Conservation (phyloP, 495 filamentous ascomycete species). For the Thozetella sp. region DNA sequence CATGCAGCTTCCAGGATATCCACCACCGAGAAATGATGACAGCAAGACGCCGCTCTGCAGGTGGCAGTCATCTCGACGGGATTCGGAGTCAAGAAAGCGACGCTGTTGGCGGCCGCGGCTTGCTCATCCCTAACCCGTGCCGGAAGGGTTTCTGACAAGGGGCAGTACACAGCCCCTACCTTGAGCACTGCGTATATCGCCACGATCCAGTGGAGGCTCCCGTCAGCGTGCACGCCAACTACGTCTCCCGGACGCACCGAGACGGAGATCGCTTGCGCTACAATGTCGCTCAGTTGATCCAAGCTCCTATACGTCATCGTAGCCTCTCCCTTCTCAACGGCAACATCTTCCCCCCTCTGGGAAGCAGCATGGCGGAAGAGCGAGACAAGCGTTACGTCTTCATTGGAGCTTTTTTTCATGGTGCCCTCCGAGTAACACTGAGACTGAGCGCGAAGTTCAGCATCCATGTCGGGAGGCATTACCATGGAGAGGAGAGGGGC, state of each 20-base stretch:
- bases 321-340: neutral
- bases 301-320: neutral
- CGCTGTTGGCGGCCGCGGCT: neutral
- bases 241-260: conserved; percentile 19
- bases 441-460: neutral
- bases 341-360: neutral
- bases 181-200: conserved; percentile 32
- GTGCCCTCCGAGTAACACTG: neutral
- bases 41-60: neutral
- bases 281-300: conserved; percentile 22
- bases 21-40: neutral
- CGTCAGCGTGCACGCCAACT: conserved; percentile 33
- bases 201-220: conserved; percentile 38
- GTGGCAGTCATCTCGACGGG: neutral
- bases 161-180: conserved; percentile 28
- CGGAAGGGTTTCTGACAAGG: conserved; percentile 22
- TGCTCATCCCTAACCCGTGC: neutral
- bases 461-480: neutral
- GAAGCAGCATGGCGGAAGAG: neutral
- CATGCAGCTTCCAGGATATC: neutral
- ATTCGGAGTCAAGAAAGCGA: neutral
- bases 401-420: neutral
- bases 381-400: neutral
- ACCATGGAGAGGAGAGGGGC: neutral
- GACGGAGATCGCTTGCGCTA: conserved; percentile 7